phyloP scores from a whole-genome alignment of 352 stramenopile genomes.

The Globisporangium parvum region DNA sequence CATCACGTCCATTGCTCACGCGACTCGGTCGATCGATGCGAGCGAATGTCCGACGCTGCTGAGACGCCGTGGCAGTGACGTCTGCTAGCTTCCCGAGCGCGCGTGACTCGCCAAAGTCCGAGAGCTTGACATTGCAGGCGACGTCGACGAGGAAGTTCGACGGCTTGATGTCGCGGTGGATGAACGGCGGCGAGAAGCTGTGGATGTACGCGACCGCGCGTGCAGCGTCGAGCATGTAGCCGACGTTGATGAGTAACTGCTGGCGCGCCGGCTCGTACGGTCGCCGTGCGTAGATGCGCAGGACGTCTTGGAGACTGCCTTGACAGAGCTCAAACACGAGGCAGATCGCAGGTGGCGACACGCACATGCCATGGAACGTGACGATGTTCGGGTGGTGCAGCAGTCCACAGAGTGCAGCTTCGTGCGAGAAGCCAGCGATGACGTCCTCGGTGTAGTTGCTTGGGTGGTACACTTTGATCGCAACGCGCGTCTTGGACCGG shows the following conservation, averaged over 20 bases:
- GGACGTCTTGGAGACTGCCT: conserved; percentile 49
- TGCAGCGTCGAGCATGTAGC: conserved; percentile 17
- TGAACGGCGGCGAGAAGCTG: conserved; percentile 58
- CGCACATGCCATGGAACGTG: conserved; percentile 81
- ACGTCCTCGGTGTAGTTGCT: conserved; percentile 45
- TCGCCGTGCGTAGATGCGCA: conserved; percentile 39
- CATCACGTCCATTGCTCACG: not conserved
- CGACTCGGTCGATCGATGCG: too few relatives aligned
- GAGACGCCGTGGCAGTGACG: conserved; percentile 3
- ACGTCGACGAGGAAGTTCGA: conserved; percentile 63
- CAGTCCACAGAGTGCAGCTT: conserved; percentile 61
- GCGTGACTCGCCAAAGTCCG: conserved; percentile 67
- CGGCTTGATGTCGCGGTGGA: conserved; percentile 70
- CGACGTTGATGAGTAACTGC: not conserved
- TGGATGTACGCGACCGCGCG: conserved; percentile 65
- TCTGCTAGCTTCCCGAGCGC: conserved; percentile 12
- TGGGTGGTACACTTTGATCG: conserved; percentile 78
- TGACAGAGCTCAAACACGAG: conserved; percentile 60
- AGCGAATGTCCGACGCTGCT: too few relatives aligned
- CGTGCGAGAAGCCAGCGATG: conserved; percentile 74
- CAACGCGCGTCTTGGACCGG: conserved; percentile 24
- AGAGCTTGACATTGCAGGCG: conserved; percentile 51
- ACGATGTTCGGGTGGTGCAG: conserved; percentile 52
- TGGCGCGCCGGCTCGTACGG: conserved; percentile 38
- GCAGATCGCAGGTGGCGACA: conserved; percentile 52